These are phyloP conservation scores for Selenicereus undatus DNA, from an alignment of 148 eudicot genomes.

Conservation along the genomic window DNA sequence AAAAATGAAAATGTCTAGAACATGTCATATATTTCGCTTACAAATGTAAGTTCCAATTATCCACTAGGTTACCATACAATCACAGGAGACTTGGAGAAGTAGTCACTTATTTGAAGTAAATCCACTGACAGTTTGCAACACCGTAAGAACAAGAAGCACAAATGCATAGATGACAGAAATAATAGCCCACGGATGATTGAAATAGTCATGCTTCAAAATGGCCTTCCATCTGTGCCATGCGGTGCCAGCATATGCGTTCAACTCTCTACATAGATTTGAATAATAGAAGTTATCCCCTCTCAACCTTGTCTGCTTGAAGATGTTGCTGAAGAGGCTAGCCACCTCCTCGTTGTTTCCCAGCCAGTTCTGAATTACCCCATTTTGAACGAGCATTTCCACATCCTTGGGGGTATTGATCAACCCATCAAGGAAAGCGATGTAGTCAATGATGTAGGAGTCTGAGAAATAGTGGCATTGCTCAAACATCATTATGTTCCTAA, in stretches of 20 bases:
- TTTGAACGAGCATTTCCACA: constrained; percentile 28
- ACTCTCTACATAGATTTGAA: background rate
- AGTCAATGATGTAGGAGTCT: too few relatives aligned
- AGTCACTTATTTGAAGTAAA: background rate
- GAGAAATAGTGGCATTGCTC: constrained; percentile 33
- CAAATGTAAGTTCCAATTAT: too few relatives aligned
- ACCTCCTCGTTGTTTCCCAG: constrained; percentile 30
- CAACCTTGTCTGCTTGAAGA: constrained; percentile 17
- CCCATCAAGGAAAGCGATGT: too few relatives aligned
- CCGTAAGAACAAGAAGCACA: constrained; percentile 21
- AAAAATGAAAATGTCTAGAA: too few relatives aligned
- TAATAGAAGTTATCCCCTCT: constrained; percentile 18
- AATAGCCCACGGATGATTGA: constrained; percentile 30
- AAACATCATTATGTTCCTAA: constrained; percentile 38
- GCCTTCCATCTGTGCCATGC: constrained; percentile 19
- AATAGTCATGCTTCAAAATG: constrained; percentile 19
- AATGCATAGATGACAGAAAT: constrained; percentile 24
- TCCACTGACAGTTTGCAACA: constrained; percentile 14
- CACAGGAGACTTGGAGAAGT: background rate
- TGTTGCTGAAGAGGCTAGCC: constrained; percentile 24
- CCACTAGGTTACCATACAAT: too few relatives aligned
- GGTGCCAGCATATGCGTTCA: constrained; percentile 14
- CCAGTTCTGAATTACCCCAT: constrained; percentile 37
- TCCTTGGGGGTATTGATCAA: constrained; percentile 31
- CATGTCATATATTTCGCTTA: too few relatives aligned